Conservation (phyloP, 2,329 filamentous ascomycete species). For the Alternaria conjuncta region DNA sequence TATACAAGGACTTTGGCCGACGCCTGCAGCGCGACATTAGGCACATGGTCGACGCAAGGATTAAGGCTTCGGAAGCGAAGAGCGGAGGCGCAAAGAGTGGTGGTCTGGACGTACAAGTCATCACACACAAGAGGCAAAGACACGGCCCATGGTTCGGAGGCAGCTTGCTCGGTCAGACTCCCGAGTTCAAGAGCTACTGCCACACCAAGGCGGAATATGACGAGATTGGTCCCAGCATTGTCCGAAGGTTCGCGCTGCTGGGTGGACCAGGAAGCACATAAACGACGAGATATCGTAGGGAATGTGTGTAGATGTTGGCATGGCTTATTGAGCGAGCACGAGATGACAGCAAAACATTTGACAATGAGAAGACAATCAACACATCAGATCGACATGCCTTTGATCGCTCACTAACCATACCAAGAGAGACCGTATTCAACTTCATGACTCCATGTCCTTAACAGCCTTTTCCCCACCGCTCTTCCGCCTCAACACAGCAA, state of each 20-base stretch:
- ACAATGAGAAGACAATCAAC: slow-evolving; percentile 17
- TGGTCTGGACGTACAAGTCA: slow-evolving; percentile 94
- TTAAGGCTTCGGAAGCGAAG: slow-evolving; percentile 87
- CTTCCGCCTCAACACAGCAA: slow-evolving; percentile 63
- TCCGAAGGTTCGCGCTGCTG: slow-evolving; percentile 89
- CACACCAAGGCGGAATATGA: slow-evolving; percentile 80
- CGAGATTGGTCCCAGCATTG: slow-evolving; percentile 94
- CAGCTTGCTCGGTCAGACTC: slow-evolving; percentile 93
- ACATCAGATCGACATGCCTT: background rate
- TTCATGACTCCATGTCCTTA: background rate
- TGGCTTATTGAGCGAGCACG: slow-evolving; percentile 19
- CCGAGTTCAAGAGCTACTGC: slow-evolving; percentile 98
- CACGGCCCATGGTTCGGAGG: slow-evolving; percentile 99
- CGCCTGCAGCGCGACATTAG: slow-evolving; percentile 96
- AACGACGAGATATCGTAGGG: background rate
- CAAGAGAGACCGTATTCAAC: background rate
- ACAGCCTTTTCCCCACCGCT: background rate
- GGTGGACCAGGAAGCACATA: slow-evolving; percentile 87
- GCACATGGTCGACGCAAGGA: slow-evolving; percentile 90
- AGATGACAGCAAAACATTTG: slow-evolving; percentile 21
- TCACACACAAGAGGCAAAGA: slow-evolving; percentile 95
- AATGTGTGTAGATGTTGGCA: slow-evolving; percentile 8
- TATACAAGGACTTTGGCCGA: slow-evolving; percentile 98
- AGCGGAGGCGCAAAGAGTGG: slow-evolving; percentile 93
- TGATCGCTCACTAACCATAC: background rate